Evolutionary conservation across 2,329 filamentous ascomycete genomes (phyloP), one percentile per base, ranked within the genome.

Genomic region (Diaporthe amygdali): DNA sequence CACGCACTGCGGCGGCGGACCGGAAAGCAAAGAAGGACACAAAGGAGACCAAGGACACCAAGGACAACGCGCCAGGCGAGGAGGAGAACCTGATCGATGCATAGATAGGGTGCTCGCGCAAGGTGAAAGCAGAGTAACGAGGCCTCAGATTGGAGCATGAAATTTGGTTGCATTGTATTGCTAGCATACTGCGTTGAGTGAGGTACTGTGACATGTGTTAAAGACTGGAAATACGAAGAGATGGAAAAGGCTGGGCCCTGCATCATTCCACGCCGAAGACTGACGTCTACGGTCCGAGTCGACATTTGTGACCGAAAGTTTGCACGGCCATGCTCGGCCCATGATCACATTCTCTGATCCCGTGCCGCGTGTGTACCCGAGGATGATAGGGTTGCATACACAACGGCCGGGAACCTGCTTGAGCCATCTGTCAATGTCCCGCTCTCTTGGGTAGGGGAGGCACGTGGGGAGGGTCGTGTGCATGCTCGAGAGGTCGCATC

Each of bases 11-110:
- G 64, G 66, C 66, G 17, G 87, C 87, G 77, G 88, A 91, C 74
- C 83, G 88, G 74, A 92, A 92, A 84, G 84, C 84, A 73, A 92
- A 92, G 85, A 86, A 84, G 74, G 88, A 90, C 82, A 82, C 84
- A 75, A 80, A 79, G 75, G 75, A 76, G 63, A 78, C 76, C 66
- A 74, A 77, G 63, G 78, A 78, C 72, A 78, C 76, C 63, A 75
- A 51, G 72, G 76, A 64, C 59, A 64, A 64, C 44, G 59, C 76
- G 15, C 68, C 68, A 56, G 75, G 74, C 32, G 74, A 78, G 64
- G 79, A 78, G 74, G 80, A 81, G 76, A 81, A 80, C 74, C 74
- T 82, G 69, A 82, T 82, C 54, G 81, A 82, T 69, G 79, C 81
- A 70, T 82, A 76, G 76, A 22, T 22, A 49, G 39, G 30, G 22